Evolutionary conservation across 306 rosid species (phyloP).

Genomic region (Cicer bijugum): DNA sequence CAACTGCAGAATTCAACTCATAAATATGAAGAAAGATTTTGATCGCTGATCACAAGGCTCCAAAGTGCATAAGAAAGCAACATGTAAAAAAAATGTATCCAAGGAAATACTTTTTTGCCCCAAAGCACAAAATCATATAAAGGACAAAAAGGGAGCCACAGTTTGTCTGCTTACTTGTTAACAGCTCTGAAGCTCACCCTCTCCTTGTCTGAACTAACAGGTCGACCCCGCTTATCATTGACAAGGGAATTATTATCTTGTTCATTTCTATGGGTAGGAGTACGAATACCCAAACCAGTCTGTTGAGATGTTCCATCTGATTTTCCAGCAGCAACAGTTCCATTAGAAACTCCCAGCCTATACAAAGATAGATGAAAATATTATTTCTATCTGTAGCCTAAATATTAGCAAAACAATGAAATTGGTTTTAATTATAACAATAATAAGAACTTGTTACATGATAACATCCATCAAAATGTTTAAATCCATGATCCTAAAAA

Average conservation of each 20-base stretch:
- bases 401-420: conserved; percentile 37
- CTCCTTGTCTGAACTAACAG: conserved; percentile 81
- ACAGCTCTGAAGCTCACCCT: conserved; percentile 76
- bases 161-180: conserved; percentile 69
- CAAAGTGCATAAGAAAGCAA: conserved; percentile 29
- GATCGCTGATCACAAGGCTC: conserved; percentile 31
- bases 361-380: conserved; percentile 42
- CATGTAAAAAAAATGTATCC: conserved; percentile 16
- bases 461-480: conserved; percentile 25
- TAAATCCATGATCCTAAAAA: conserved; percentile 35
- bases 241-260: conserved; percentile 70
- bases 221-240: conserved; percentile 82
- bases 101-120: conserved; percentile 20
- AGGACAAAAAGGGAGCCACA: conserved; percentile 32
- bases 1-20: conserved; percentile 34
- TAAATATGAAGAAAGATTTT: conserved; percentile 26
- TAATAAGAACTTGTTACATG: conserved; percentile 21
- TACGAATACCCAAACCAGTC: conserved; percentile 75
- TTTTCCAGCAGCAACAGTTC: conserved; percentile 78
- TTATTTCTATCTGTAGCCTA: conserved; percentile 45
- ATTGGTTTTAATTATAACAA: neutral
- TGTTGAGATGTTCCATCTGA: conserved; percentile 77
- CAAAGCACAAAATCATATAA: conserved; percentile 33
- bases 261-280: conserved; percentile 78
- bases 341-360: conserved; percentile 81